Percentiles rank a stretch among this genome's conserved stretches.
phyloP scores from a whole-genome alignment of 2,329 filamentous ascomycete species.

The Colletotrichum sp. region DNA sequence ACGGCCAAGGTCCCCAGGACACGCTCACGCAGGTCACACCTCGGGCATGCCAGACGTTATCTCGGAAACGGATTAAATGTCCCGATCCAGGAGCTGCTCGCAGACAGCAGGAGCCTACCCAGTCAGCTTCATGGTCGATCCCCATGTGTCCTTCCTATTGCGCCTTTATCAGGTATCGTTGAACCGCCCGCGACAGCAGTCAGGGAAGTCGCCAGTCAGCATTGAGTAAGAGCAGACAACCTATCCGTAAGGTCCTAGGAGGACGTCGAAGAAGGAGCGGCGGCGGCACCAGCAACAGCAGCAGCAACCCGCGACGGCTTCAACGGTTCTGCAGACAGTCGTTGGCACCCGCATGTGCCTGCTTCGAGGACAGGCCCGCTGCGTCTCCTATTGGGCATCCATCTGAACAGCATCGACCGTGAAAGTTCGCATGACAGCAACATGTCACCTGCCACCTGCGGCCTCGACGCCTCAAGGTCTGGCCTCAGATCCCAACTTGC shows the following conservation, averaged over 20 bases:
- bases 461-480: neutral
- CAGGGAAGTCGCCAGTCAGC: neutral
- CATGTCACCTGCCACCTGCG: neutral
- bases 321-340: neutral
- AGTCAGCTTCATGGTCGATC: neutral
- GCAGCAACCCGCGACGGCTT: neutral
- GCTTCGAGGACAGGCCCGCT: neutral
- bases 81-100: slow-evolving; percentile 7
- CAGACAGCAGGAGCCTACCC: neutral
- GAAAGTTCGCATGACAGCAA: neutral
- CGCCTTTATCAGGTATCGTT: neutral
- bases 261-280: neutral
- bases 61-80: neutral
- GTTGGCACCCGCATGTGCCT: neutral
- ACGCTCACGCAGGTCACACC: neutral
- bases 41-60: neutral
- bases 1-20: neutral
- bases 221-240: neutral
- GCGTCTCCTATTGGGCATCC: neutral
- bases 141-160: slow-evolving; percentile 8
- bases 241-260: too few relatives aligned
- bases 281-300: neutral
- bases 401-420: neutral
- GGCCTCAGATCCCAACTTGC: neutral
- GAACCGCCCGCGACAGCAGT: neutral